Conservation (phyloP, 495 filamentous ascomycete species). For the Talaromyces borbonicus region DNA sequence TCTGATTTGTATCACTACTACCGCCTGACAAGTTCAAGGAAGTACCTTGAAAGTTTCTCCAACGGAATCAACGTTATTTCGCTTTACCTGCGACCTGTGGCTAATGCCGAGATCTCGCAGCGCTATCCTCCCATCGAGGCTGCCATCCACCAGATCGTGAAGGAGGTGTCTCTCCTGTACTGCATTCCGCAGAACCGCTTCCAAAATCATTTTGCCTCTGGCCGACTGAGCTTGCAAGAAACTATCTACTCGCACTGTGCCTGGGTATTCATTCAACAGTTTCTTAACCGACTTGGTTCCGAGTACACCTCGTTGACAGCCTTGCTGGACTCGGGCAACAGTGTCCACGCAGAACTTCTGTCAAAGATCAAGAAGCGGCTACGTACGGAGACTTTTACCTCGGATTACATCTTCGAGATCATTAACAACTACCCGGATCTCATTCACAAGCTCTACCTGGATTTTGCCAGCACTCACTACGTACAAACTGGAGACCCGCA, state of each 20-base stretch:
- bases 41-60: slow-evolving; percentile 98
- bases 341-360: slow-evolving; percentile 77
- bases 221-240: slow-evolving; percentile 86
- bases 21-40: slow-evolving; percentile 87
- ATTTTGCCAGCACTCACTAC: slow-evolving; percentile 87
- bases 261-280: slow-evolving; percentile 95
- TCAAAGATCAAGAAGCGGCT: slow-evolving; percentile 94
- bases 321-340: slow-evolving; percentile 72
- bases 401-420: slow-evolving; percentile 95
- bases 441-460: slow-evolving; percentile 78
- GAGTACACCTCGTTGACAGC: slow-evolving; percentile 82
- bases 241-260: slow-evolving; percentile 95
- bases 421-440: slow-evolving; percentile 85
- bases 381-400: slow-evolving; percentile 92
- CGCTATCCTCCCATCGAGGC: slow-evolving; percentile 75
- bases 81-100: slow-evolving; percentile 72
- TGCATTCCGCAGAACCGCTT: slow-evolving; percentile 97
- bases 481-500: slow-evolving; percentile 67
- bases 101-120: slow-evolving; percentile 36
- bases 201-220: slow-evolving; percentile 79
- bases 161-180: slow-evolving; percentile 93
- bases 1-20: slow-evolving; percentile 99
- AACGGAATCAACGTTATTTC: slow-evolving; percentile 97
- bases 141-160: slow-evolving; percentile 97
- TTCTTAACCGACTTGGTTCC: slow-evolving; percentile 86